Evolutionary conservation across 179 eudicot genomes (phyloP), one percentile per base, ranked within the genome.

Genomic region (Beta corolliflora): DNA sequence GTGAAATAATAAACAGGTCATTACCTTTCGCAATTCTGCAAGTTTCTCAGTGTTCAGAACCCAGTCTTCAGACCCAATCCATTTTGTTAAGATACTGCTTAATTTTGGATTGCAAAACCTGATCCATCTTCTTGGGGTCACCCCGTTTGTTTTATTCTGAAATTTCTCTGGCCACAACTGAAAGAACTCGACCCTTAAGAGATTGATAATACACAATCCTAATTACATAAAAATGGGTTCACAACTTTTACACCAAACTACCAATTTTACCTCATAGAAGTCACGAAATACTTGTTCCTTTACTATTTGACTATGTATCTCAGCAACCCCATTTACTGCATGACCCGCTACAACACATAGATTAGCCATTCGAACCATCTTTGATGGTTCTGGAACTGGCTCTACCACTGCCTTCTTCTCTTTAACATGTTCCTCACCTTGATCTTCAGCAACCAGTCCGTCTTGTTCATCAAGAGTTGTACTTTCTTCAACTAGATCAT

Each of bases 121-220:
- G 77, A 94, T 91, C 98, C 98, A 94, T 87, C 98, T 93, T 89
- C 98, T 83, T 53, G 97, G 95, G 46, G 98, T 94, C 72, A 94
- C 98, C 71, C 98, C 98, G 77, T 94, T 94, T 75, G 98, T 94
- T 85, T 94, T 94, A 81, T 94, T 94, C 86, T 94, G 98, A 84
- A 94, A 94, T 79, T 94, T 94, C 87, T 91, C 89, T 73, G 98
- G 98, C 98, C 98, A 94, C 72, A 94, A 70, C 98, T 94, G 86
- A 83, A 82, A 79, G 50, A 69, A 69, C 50, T 5, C 61, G 75
- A 71, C 53, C n/a, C 23, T 41, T 31, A 44, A 68, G 19, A 68
- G 14, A 68, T 44, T 69, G 53, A 31, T 69, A 5, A 69, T 64
- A 64, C 18, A 12, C 75, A 64, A 83, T 9, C 46, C 31, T 50